phyloP scores from a whole-genome alignment of 2,329 filamentous ascomycete species.

The Alternaria gansuensis region DNA sequence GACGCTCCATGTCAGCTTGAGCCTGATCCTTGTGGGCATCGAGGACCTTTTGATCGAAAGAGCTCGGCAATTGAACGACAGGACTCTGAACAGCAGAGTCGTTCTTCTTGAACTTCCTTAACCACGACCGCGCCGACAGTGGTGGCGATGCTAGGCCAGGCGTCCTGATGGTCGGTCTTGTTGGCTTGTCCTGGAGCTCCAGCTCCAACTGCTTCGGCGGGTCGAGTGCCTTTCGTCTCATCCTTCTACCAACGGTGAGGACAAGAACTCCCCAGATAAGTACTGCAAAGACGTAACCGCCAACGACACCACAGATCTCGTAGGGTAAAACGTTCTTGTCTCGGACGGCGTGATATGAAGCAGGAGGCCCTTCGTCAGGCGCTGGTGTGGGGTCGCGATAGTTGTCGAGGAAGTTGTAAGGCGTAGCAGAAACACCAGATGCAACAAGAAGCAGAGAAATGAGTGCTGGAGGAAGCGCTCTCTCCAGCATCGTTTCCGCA shows the following conservation, averaged over 20 bases:
- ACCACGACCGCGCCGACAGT: constrained; percentile 47
- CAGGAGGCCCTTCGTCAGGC: constrained; percentile 43
- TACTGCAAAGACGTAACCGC: constrained; percentile 80
- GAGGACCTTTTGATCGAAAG: constrained; percentile 80
- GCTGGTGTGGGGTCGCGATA: constrained; percentile 40
- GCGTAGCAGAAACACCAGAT: constrained; percentile 34
- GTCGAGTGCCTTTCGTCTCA: constrained; percentile 59
- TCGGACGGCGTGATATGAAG: constrained; percentile 42
- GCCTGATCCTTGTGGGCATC: constrained; percentile 77
- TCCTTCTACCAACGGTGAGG: constrained; percentile 57
- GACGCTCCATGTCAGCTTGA: constrained; percentile 83
- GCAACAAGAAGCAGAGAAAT: constrained; percentile 40
- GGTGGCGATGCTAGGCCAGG: constrained; percentile 32
- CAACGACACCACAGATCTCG: constrained; percentile 84
- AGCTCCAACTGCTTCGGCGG: constrained; percentile 63
- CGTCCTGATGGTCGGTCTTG: constrained; percentile 36
- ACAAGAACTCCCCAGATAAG: constrained; percentile 72
- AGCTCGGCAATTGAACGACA: constrained; percentile 67
- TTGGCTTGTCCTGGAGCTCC: constrained; percentile 63
- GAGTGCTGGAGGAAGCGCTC: constrained; percentile 37
- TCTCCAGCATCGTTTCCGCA: constrained; percentile 39
- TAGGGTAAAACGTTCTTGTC: constrained; percentile 71
- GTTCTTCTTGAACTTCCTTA: constrained; percentile 46
- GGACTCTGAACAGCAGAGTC: constrained; percentile 50
- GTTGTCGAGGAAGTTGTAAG: constrained; percentile 41